Evolutionary conservation across 2,329 filamentous ascomycete genomes (phyloP).

Genomic region (Fusarium sp.): DNA sequence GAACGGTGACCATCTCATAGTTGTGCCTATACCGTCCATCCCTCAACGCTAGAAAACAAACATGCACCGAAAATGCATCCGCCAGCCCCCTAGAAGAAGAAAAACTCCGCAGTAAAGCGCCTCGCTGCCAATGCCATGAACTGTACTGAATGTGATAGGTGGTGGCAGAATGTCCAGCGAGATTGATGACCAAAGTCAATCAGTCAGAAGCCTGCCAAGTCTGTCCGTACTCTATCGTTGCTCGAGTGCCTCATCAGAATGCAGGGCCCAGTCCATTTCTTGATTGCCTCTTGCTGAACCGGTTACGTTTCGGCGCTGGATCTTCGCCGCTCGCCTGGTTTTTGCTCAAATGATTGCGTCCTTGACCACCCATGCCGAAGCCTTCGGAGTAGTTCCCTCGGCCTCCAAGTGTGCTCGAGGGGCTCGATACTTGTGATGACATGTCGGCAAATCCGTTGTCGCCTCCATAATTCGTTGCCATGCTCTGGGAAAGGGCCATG

Average conservation of each 20-base stretch:
- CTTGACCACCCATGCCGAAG: slow-evolving; percentile 61
- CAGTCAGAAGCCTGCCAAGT: slow-evolving; percentile 17
- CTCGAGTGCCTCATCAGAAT: slow-evolving; percentile 65
- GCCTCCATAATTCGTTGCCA: slow-evolving; percentile 72
- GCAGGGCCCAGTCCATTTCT: slow-evolving; percentile 93
- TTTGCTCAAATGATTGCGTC: slow-evolving; percentile 70
- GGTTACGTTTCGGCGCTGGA: slow-evolving; percentile 65
- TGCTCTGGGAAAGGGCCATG: slow-evolving; percentile 80
- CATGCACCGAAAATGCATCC: slow-evolving; percentile 44
- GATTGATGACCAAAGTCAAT: slow-evolving; percentile 24
- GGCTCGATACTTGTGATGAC: slow-evolving; percentile 80
- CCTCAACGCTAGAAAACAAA: slow-evolving; percentile 37
- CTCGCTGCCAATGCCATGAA: slow-evolving; percentile 50
- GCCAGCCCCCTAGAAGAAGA: slow-evolving; percentile 37
- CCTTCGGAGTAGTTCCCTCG: slow-evolving; percentile 64
- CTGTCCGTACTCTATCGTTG: slow-evolving; percentile 18
- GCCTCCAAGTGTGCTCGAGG: slow-evolving; percentile 77
- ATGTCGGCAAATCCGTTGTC: slow-evolving; percentile 77
- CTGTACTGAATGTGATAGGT: slow-evolving; percentile 42
- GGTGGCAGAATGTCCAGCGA: slow-evolving; percentile 36
- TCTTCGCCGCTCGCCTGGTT: slow-evolving; percentile 69
- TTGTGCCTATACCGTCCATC: slow-evolving; percentile 10
- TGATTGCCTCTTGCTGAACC: slow-evolving; percentile 92
- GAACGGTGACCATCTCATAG: background rate
- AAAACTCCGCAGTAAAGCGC: slow-evolving; percentile 49